Base-by-base conservation (phyloP, 495 filamentous ascomycete genomes). In the Sordaria brevicollis region DNA sequence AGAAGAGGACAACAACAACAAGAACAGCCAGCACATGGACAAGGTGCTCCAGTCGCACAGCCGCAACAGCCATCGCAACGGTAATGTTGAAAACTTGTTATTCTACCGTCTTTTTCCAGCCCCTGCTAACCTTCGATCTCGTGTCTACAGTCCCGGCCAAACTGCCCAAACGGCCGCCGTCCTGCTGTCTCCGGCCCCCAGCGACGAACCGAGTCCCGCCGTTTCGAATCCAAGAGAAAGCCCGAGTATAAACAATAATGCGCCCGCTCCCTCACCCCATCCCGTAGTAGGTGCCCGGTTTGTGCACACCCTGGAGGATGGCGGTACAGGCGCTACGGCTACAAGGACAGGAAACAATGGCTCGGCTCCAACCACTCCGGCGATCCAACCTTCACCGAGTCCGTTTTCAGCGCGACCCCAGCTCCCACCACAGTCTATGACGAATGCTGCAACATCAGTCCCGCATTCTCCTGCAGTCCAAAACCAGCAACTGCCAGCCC, bases 171-270 rank as follows among this genome's bases (percentile, higher is more conserved):
- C 71, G 36, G 73, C 68, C 57, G 54, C 62, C 41, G 75, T 86
- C 31, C 80, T 87, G 49, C 87, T 83, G 1, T 88, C 87, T 15
- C 86, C 87, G 43, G 81, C 85, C 19, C 83, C 85, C 4, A 89
- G 84, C 74, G 83, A 87, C 70, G 86, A 86, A 66, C 80, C 80
- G 21, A 86, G 82, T 71, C 83, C 82, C 35, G 76, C 72, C 66
- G 43, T 77, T 10, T 75, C 76, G 10, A 78, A 72, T 65, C 35
- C 69, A 19, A 71, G 67, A 49, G 75, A 76, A 66, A 81, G 76
- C 36, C 79, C 75, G 31, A 77, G 76, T n/a, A n/a, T 69, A 1
- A 65, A 36, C 19, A 35, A 36, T 7, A 15, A 65, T 41, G 29
- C 68, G n/a, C 15, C 62, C 33, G 31, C 68, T 17, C 34, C 67